Conservation (phyloP, 495 filamentous ascomycete genomes). For the Lasiosphaeriaceae sp. region DNA sequence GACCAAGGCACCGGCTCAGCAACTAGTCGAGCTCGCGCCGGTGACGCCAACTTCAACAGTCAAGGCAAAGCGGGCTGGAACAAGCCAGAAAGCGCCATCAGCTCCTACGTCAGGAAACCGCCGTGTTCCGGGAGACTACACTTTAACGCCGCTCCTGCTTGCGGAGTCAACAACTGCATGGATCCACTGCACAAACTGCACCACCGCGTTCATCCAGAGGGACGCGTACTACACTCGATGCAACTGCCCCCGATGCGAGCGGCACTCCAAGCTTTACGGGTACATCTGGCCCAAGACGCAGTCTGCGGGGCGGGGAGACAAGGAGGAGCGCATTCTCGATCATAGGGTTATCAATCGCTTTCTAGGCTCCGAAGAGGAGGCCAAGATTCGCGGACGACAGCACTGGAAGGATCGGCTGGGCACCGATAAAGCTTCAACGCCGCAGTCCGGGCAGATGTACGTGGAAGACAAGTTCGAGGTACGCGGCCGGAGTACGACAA, state of each 20-base stretch:
- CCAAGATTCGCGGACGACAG: conserved; percentile 45
- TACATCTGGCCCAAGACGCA: conserved; percentile 96
- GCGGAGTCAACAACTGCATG: conserved; percentile 71
- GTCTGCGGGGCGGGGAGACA: conserved; percentile 63
- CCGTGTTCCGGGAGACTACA: conserved; percentile 70
- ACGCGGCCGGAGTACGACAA: background rate
- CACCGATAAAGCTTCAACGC: background rate
- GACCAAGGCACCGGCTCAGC: background rate
- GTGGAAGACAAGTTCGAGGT: background rate
- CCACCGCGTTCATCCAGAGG: conserved; percentile 73
- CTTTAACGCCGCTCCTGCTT: conserved; percentile 67
- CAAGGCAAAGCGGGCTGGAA: background rate
- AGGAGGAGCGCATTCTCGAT: conserved; percentile 71
- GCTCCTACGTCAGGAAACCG: conserved; percentile 23
- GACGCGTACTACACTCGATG: conserved; percentile 81
- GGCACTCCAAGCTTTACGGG: conserved; percentile 93
- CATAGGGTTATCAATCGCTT: conserved; percentile 70
- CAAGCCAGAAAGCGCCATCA: background rate
- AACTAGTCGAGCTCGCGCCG: background rate
- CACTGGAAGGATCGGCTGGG: conserved; percentile 18
- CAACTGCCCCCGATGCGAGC: conserved; percentile 87
- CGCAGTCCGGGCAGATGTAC: background rate
- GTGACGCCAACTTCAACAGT: background rate
- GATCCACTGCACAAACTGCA: conserved; percentile 83
- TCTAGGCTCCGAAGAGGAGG: conserved; percentile 62